A percentile compares a stretch with the other conserved stretches of the same genome.
Evolutionary conservation across 202 grass and related monocot species (phyloP).

Genomic region (Zizania palustris): DNA sequence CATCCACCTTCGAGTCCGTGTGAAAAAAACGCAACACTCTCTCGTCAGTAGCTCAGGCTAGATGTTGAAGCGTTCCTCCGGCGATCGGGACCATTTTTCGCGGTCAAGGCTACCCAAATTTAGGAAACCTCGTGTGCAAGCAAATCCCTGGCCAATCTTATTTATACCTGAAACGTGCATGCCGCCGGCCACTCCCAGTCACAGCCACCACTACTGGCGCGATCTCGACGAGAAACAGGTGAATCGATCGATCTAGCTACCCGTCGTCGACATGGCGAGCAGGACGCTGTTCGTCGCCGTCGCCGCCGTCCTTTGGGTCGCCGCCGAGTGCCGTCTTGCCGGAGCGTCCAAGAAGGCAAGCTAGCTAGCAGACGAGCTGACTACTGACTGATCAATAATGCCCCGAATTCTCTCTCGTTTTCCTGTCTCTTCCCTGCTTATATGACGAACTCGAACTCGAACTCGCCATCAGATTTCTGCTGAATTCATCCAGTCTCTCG

Average conservation of each 20-base stretch:
- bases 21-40: neutral
- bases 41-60: constrained; percentile 21
- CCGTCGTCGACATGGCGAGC: constrained; percentile 32
- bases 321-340: constrained; percentile 25
- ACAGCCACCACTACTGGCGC: neutral
- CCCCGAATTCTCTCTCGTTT: neutral
- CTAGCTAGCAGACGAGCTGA: too few relatives aligned
- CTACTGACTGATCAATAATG: neutral
- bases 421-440: neutral
- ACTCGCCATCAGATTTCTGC: neutral
- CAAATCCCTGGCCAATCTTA: constrained; percentile 21
- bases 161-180: constrained; percentile 5
- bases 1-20: too few relatives aligned
- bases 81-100: constrained; percentile 25
- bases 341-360: constrained; percentile 63
- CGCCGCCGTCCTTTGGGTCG: constrained; percentile 22
- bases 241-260: too few relatives aligned
- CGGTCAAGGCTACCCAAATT: constrained; percentile 45
- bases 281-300: constrained; percentile 14
- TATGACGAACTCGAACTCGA: too few relatives aligned
- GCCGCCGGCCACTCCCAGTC: neutral
- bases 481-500: neutral
- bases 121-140: constrained; percentile 34
- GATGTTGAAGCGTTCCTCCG: constrained; percentile 45
- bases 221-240: neutral